Base-by-base conservation (phyloP, 495 filamentous ascomycete species). In the Podospora conica region DNA sequence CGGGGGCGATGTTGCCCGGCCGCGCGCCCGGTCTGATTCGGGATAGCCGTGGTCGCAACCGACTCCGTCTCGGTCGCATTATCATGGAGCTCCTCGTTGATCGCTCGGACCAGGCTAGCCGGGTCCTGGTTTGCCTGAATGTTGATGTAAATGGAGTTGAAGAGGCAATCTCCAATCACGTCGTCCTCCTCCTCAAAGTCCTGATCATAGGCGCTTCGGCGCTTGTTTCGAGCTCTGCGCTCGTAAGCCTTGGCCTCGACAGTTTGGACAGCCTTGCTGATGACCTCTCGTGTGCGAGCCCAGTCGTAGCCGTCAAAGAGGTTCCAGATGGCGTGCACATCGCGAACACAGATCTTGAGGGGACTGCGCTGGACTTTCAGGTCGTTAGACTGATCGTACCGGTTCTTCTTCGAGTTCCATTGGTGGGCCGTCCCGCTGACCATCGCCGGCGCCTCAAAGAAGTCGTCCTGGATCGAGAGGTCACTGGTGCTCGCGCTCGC, bases 131-230 rank as follows among this genome's bases (percentile, higher is more conserved):
- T 96, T 20, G 90, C 84, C 3, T 93, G 89, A 56, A 99, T 91
- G 22, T 90, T 93, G 63, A 99, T 96, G 78, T 97, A 99, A 58
- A 99, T 96, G 0, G 95, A 98, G 70, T 98, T 97, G 84, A 99
- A 99, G 22, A 99, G 83, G 71, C 93, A 96, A 74, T 98, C 95
- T 1, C 89, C 93, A 75, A 98, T 96, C 18, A 94, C 88, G 1
- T 89, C 89, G 70, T 92, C 91, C 53, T 91, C 86, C 23, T 97
- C 92, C 9, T 91, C 87, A 29, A 85, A 79, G 0, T 84, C 83
- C 58, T 83, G 77, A 23, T 86, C 82, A n/a, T 79, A 78, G 15
- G 83, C 84, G 9, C 74, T 70, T 22, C 68, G 66, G 15, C 78
- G 75, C 9, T 79, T 75, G 18, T 73, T 70, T 64, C 83, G 81